Conservation (phyloP, 805 yeast species). For the Candida endomychidarum region DNA sequence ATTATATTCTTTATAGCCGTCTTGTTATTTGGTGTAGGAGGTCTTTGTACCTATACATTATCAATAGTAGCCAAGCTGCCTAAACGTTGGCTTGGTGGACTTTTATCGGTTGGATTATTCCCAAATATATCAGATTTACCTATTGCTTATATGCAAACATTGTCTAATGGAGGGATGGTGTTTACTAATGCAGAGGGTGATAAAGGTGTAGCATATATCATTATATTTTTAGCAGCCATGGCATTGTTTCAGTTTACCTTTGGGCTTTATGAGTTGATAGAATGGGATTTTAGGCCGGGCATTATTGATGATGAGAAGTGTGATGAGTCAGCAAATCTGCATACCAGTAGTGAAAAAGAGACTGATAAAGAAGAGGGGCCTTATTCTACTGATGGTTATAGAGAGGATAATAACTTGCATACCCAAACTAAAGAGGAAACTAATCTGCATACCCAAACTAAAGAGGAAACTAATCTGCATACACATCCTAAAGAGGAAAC, state of each 20-base stretch:
- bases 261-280: constrained; percentile 71
- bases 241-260: constrained; percentile 68
- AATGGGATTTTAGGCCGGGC: constrained; percentile 62
- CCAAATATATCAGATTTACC: constrained; percentile 85
- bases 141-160: constrained; percentile 75
- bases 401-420: too few species aligned
- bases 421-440: too few species aligned
- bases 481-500: not conserved
- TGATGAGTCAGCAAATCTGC: too few species aligned
- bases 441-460: too few species aligned
- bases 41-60: constrained; percentile 44
- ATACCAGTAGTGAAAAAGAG: too few species aligned
- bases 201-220: constrained; percentile 80
- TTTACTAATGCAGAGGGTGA: constrained; percentile 61
- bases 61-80: constrained; percentile 59
- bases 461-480: not conserved
- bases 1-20: constrained; percentile 52
- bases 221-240: constrained; percentile 72
- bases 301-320: constrained; percentile 20
- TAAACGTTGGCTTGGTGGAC: constrained; percentile 73
- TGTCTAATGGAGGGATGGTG: constrained; percentile 57
- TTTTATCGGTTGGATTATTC: constrained; percentile 67
- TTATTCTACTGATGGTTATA: too few species aligned
- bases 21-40: constrained; percentile 52
- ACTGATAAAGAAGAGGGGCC: too few species aligned